Conservation (phyloP, 352 stramenopile species). For the Pythium pectinolyticum region DNA sequence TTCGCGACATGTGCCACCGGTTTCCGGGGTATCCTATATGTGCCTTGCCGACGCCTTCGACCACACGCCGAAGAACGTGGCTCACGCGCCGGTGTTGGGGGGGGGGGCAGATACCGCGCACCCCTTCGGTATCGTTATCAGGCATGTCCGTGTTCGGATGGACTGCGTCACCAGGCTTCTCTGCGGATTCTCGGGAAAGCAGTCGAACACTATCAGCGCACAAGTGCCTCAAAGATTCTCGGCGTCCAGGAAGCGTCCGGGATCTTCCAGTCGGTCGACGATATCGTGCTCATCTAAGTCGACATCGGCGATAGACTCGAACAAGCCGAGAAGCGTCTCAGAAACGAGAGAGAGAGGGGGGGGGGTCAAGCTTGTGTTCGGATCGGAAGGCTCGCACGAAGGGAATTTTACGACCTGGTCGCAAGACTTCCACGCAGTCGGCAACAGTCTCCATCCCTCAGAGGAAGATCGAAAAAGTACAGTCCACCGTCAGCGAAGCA, state of each 20-base stretch:
- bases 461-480: slow-evolving; percentile 6
- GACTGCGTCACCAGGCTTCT: slow-evolving; percentile 5
- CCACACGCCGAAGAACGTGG: slow-evolving; percentile 8
- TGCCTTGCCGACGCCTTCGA: slow-evolving; percentile 12
- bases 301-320: neutral
- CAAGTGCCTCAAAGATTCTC: neutral
- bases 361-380: slow-evolving; percentile 5
- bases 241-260: neutral
- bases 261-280: slow-evolving; percentile 13
- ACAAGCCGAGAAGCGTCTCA: slow-evolving; percentile 8
- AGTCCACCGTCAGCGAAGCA: neutral
- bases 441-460: neutral
- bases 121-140: neutral
- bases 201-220: slow-evolving; percentile 2
- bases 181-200: slow-evolving; percentile 7
- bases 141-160: slow-evolving; percentile 9
- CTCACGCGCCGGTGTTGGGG: slow-evolving; percentile 3
- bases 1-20: slow-evolving; percentile 1
- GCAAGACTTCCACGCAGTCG: neutral
- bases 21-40: slow-evolving; percentile 8
- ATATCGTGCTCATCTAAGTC: slow-evolving; percentile 12
- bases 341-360: no score
- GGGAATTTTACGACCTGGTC: slow-evolving; percentile 4
- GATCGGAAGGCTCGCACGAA: slow-evolving; percentile 6
- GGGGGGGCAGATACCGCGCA: slow-evolving; percentile 5